Conservation (phyloP, 2,329 filamentous ascomycete species). For the Fusarium subtropicale region DNA sequence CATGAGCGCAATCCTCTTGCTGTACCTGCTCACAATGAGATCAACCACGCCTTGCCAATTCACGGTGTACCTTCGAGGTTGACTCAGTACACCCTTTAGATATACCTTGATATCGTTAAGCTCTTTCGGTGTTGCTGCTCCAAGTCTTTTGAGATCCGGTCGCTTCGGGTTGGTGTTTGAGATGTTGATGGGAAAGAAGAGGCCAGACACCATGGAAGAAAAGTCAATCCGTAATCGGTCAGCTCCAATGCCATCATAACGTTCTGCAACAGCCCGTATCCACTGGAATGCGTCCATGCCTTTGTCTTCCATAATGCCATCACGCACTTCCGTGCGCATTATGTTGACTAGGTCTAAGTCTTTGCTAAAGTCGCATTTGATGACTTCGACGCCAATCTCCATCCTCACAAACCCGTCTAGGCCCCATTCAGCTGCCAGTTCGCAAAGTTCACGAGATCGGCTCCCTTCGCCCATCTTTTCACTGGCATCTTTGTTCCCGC, state of each 20-base stretch:
- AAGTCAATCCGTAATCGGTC: constrained; percentile 59
- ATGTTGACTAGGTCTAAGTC: constrained; percentile 55
- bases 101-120: constrained; percentile 56
- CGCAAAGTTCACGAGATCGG: constrained; percentile 68
- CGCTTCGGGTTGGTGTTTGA: constrained; percentile 55
- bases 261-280: constrained; percentile 55
- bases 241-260: constrained; percentile 60
- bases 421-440: constrained; percentile 63
- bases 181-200: constrained; percentile 64
- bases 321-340: constrained; percentile 42
- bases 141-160: constrained; percentile 51
- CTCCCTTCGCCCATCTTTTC: constrained; percentile 56
- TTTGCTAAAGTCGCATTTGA: constrained; percentile 71
- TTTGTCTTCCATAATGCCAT: constrained; percentile 31
- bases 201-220: constrained; percentile 63
- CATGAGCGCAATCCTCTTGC: constrained; percentile 62
- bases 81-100: constrained; percentile 57
- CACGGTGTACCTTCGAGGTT: constrained; percentile 50
- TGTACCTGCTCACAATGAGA: constrained; percentile 72
- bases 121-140: constrained; percentile 47
- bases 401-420: constrained; percentile 75
- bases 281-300: constrained; percentile 54
- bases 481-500: constrained; percentile 51
- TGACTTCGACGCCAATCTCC: constrained; percentile 78
- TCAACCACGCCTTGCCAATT: constrained; percentile 77